phyloP scores from a whole-genome alignment of 352 stramenopile genomes.

The Phytophthora idaei region DNA sequence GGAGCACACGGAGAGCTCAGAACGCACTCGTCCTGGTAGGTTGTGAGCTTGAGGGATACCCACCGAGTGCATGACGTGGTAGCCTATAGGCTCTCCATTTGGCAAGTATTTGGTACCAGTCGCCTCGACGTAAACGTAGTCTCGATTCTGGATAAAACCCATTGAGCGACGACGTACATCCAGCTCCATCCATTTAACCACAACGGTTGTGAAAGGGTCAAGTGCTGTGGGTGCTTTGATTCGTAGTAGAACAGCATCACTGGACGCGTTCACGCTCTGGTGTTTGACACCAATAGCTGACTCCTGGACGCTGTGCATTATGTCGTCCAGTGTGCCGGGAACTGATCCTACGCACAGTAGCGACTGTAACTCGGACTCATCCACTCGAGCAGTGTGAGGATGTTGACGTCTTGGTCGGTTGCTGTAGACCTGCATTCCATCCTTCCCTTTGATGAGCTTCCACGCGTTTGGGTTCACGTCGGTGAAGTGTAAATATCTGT shows the following conservation, averaged over 20 bases:
- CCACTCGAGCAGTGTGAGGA: background rate
- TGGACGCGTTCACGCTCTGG: constrained; percentile 27
- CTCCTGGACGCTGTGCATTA: constrained; percentile 36
- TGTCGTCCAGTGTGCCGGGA: constrained; percentile 36
- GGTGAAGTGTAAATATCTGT: constrained; percentile 37
- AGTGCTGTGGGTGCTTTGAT: constrained; percentile 31
- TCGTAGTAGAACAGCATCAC: constrained; percentile 36
- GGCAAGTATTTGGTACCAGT: constrained; percentile 39
- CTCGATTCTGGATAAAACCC: constrained; percentile 42
- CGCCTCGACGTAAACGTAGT: constrained; percentile 55
- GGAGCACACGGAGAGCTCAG: constrained; percentile 39
- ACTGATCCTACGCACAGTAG: constrained; percentile 33
- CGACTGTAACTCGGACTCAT: constrained; percentile 8
- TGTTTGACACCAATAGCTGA: constrained; percentile 10
- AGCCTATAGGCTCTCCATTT: constrained; percentile 43
- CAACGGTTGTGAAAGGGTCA: constrained; percentile 40
- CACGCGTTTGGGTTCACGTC: constrained; percentile 23
- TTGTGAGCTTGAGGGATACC: constrained; percentile 39
- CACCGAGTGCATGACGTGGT: constrained; percentile 63
- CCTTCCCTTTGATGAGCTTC: constrained; percentile 31
- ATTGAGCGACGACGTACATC: constrained; percentile 41
- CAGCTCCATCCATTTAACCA: constrained; percentile 42
- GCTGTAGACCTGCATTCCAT: constrained; percentile 26
- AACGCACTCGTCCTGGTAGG: constrained; percentile 36
- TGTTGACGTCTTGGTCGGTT: background rate